Percentiles rank a stretch among this genome's conserved stretches.
These are phyloP conservation scores for Shiraia sp. DNA, from an alignment of 2,329 filamentous ascomycete genomes.

Conservation along the genomic window DNA sequence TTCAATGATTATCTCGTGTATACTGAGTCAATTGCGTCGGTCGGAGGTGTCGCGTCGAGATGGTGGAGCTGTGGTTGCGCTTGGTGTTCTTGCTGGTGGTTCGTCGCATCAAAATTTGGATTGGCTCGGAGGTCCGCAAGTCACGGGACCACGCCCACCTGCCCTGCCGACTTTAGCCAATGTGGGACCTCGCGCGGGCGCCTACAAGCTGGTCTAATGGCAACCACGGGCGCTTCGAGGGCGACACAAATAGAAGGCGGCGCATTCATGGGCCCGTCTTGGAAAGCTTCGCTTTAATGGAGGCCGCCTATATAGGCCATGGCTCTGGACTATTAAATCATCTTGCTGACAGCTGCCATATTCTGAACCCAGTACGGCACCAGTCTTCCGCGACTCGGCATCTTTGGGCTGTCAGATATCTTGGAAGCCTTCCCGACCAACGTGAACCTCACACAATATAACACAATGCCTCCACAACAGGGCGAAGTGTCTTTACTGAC, in stretches of 20 bases:
- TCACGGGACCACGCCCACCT: slow-evolving; percentile 21
- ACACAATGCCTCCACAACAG: slow-evolving; percentile 52
- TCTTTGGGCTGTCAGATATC: slow-evolving; percentile 8
- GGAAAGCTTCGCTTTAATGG: slow-evolving; percentile 5
- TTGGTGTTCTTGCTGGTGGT: slow-evolving; percentile 19
- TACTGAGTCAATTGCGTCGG: neutral
- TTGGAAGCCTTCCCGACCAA: slow-evolving; percentile 11
- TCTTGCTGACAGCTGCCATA: slow-evolving; percentile 14
- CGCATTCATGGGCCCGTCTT: slow-evolving; percentile 19
- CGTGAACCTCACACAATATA: slow-evolving; percentile 7
- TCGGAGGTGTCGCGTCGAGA: neutral
- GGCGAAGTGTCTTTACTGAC: slow-evolving; percentile 54
- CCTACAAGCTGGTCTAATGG: slow-evolving; percentile 19
- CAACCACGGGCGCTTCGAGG: slow-evolving; percentile 40
- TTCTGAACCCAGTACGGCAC: too few species aligned
- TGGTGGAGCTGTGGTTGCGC: slow-evolving; percentile 30
- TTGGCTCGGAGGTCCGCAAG: slow-evolving; percentile 35
- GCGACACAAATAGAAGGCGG: slow-evolving; percentile 39
- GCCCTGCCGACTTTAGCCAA: slow-evolving; percentile 19
- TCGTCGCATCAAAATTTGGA: slow-evolving; percentile 35
- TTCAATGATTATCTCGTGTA: neutral
- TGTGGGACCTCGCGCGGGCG: slow-evolving; percentile 22
- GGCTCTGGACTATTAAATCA: slow-evolving; percentile 13
- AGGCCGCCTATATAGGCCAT: slow-evolving; percentile 21
- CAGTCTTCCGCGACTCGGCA: too few species aligned